Evolutionary conservation across 108 stramenopile genomes (phyloP).

Genomic region (Cyclotella cryptica): DNA sequence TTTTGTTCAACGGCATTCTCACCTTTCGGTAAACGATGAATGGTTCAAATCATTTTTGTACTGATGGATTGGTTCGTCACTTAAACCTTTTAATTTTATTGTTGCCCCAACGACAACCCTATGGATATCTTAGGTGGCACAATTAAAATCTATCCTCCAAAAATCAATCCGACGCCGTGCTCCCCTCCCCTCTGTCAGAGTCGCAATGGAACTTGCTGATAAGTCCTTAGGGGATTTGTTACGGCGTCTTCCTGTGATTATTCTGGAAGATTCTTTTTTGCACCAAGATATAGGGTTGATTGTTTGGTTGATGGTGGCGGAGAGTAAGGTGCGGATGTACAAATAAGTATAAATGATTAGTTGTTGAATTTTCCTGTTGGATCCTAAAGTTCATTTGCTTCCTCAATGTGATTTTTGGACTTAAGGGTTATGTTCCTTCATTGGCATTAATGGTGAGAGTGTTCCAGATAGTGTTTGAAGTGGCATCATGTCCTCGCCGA

Average conservation of each 20-base stretch:
- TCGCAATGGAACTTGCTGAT: conserved; percentile 86
- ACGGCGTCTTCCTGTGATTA: conserved; percentile 88
- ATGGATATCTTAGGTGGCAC: conserved; percentile 45
- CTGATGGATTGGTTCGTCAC: not conserved
- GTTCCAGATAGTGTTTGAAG: conserved; percentile 78
- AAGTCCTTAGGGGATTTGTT: conserved; percentile 70
- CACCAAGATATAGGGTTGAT: conserved; percentile 87
- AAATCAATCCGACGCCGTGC: conserved; percentile 81
- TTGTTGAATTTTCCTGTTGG: not conserved
- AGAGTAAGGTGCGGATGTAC: conserved; percentile 67
- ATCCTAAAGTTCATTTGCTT: not conserved
- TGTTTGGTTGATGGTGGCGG: conserved; percentile 91
- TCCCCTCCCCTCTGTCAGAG: conserved; percentile 80
- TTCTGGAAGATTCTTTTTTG: conserved; percentile 89
- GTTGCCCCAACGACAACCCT: not conserved
- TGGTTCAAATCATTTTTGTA: not conserved
- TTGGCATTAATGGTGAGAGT: conserved; percentile 48
- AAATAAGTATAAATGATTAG: not conserved
- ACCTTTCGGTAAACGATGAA: conserved; percentile 52
- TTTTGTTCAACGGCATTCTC: conserved; percentile 67
- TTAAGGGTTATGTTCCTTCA: conserved; percentile 40
- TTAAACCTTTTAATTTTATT: not conserved
- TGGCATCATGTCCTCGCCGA: conserved; percentile 75
- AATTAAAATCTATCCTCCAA: conserved; percentile 90
- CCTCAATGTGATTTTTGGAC: not conserved